Base-by-base conservation (phyloP, 495 filamentous ascomycete species). In the Cladorrhinum samala region DNA sequence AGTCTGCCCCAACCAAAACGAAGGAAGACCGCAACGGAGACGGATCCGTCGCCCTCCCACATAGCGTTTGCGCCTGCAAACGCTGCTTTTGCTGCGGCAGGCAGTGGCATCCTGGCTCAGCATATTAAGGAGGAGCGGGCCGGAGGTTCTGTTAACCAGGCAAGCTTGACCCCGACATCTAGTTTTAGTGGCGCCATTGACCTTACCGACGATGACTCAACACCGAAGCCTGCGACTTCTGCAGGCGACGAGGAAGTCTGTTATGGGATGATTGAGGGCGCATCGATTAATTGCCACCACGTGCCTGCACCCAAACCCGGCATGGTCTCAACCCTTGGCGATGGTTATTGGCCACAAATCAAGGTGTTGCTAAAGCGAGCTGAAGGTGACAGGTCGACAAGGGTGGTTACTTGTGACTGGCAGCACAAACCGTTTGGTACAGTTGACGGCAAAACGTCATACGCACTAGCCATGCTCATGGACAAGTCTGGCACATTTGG, bases 191-290 rank as follows among this genome's bases (percentile, higher is more conserved):
- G 69, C 42, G 76, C 85, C 30, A 83, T 91, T 37, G 85, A 90
- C 62, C 63, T 89, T 59, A 89, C 86, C 2, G 72, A 73, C 14
- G 77, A 76, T 21, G 85, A 87, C 36, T 47, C 50, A 4, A 79
- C 81, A 36, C 73, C 84, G 13, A 45, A 79, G 2, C 64, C 78
- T n/a, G 48, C 77, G 46, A 41, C 80, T 44, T 65, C 67, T 9
- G 54, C 71, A 44, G 5, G 69, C 56, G 62, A 71, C 54, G 44
- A 85, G 59, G 83, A 89, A 59, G 86, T 96, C 21, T 96, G 93
- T 69, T 91, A 88, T 63, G 93, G 93, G 7, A 85, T 83, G 65
- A 62, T 96, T 17, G 81, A 89, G 36, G 75, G 77, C 17, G 83
- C 84, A 3, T 83, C 70, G 46, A 72, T 95, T 52, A 84, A 85